phyloP scores from a whole-genome alignment of 305 asterid species.

The Fraxinus ornus region DNA sequence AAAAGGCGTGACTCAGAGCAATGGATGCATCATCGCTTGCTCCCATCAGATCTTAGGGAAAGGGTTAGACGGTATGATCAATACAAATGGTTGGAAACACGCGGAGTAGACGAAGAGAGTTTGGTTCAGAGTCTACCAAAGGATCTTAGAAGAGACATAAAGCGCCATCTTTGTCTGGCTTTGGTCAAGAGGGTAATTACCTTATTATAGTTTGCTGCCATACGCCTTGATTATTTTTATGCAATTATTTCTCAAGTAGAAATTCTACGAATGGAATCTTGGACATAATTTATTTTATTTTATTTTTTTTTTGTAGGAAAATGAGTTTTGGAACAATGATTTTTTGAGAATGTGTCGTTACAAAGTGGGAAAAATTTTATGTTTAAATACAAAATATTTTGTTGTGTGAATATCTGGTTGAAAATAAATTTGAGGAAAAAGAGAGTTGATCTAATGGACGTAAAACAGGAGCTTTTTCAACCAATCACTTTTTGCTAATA shows the following conservation, averaged over 20 bases:
- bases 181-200: constrained; percentile 87
- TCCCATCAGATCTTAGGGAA: constrained; percentile 88
- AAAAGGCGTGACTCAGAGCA: constrained; percentile 99
- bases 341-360: too few relatives aligned
- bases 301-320: too few relatives aligned
- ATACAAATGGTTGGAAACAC: constrained; percentile 98
- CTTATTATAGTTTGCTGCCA: constrained; percentile 2
- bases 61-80: constrained; percentile 97
- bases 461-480: too few relatives aligned
- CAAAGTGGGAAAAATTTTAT: too few relatives aligned
- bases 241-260: neutral
- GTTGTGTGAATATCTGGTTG: too few relatives aligned
- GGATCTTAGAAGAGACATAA: constrained; percentile 98
- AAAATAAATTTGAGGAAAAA: too few relatives aligned
- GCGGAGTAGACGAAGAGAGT: constrained; percentile 94
- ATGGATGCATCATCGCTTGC: constrained; percentile 99
- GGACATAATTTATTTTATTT: too few relatives aligned
- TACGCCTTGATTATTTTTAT: neutral
- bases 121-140: constrained; percentile 92
- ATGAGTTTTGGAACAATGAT: too few relatives aligned
- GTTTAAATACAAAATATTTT: too few relatives aligned
- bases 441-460: too few relatives aligned
- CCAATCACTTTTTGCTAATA: too few relatives aligned
- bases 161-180: constrained; percentile 99
- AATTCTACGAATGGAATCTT: neutral